Base-by-base conservation (phyloP, 768 basidiomycete species). In the Leccinum arenicola region DNA sequence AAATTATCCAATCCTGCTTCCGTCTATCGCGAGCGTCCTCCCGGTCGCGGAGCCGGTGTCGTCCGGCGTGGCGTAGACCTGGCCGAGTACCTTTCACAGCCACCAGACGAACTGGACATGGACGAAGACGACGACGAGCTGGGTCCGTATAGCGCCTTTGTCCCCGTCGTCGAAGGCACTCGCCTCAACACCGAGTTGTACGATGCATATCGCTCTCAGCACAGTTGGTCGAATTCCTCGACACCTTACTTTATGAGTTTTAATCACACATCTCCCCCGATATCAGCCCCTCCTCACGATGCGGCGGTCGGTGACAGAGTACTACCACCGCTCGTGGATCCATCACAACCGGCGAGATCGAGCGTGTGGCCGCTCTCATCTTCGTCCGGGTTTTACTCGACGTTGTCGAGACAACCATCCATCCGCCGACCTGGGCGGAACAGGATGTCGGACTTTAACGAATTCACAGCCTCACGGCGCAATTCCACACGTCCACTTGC, bases 121-220 rank as follows among this genome's bases (percentile, higher is more conserved):
- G 84, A 85, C 25, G 88, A 86, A 3, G 86, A 88, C 3, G 86
- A 88, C n/a, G 87, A 87, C 35, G 84, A 85, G 36, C 73, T 84
- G n/a, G 74, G 68, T 55, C 82, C 58, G 74, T 71, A 82, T 43
- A 72, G 74, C 52, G 70, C 74, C 2, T 68, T 70, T 55, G 67
- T 62, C 5, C 66, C 68, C 17, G 67, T 73, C 31, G 61, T 79
- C 17, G 88, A 88, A 64, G 86, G 86, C 27, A 58, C 77, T 47
- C 82, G 85, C 40, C 65, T 83, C 55, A 84, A 84, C 60, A 71
- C 84, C 12, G 85, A 88, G 50, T 61, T 91, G 25, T 85, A 85
- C 68, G 88, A 91, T 55, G 85, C 86, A 12, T 85, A 84, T 70
- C 74, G 74, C 33, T 69, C 79, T 48, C 75, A 77, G 58, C 64